These are phyloP conservation scores for Colletotrichum melonis DNA, from an alignment of 2,329 filamentous ascomycete genomes.

Conservation along the genomic window DNA sequence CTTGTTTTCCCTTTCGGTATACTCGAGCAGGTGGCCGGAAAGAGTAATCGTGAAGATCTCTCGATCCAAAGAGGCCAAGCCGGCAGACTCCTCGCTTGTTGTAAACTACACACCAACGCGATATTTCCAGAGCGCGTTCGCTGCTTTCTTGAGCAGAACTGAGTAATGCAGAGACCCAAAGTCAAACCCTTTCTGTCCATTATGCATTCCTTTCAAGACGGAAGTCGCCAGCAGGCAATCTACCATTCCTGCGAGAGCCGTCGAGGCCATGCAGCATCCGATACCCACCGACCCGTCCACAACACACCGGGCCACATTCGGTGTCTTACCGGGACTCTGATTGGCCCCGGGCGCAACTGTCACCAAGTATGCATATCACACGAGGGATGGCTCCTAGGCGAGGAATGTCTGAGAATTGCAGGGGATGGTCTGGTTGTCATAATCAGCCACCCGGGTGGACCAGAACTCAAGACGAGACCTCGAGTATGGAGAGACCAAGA, in stretches of 20 bases:
- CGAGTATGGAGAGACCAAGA: slow-evolving; percentile 29
- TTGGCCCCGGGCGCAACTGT: slow-evolving; percentile 11
- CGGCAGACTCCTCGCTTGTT: slow-evolving; percentile 11
- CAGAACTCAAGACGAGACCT: slow-evolving; percentile 20
- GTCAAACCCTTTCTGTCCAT: slow-evolving; percentile 16
- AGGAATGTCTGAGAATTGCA: slow-evolving; percentile 36
- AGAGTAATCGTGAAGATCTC: neutral
- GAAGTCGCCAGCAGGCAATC: slow-evolving; percentile 7
- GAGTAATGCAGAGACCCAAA: slow-evolving; percentile 30
- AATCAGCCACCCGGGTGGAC: slow-evolving; percentile 32
- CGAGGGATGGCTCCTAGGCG: slow-evolving; percentile 29
- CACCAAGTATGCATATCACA: slow-evolving; percentile 20
- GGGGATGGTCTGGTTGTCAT: slow-evolving; percentile 29
- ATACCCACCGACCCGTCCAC: slow-evolving; percentile 12
- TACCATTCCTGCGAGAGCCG: slow-evolving; percentile 27
- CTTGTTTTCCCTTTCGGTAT: neutral
- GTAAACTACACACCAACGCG: slow-evolving; percentile 27
- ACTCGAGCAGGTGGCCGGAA: neutral
- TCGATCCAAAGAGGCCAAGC: neutral
- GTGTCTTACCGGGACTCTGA: neutral
- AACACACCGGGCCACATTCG: slow-evolving; percentile 11
- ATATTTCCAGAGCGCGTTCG: slow-evolving; percentile 19
- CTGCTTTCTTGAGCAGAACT: slow-evolving; percentile 12
- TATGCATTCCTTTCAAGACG: slow-evolving; percentile 19
- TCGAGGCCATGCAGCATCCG: slow-evolving; percentile 27